phyloP scores from a whole-genome alignment of 2,329 filamentous ascomycete genomes.

The Dothideomycetes sp. region DNA sequence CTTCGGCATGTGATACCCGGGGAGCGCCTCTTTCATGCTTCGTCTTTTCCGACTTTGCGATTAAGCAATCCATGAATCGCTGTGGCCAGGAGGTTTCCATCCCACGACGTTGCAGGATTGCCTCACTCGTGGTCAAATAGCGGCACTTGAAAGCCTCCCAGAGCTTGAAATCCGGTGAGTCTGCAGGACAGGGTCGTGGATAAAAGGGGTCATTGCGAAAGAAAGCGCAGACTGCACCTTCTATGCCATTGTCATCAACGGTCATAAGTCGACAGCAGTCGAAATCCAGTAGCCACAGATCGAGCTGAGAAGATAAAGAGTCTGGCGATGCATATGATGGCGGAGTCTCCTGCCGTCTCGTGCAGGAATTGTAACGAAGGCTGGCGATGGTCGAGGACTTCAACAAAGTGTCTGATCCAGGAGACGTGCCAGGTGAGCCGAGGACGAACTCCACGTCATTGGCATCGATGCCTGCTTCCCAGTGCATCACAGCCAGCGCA shows the following conservation, averaged over 20 bases:
- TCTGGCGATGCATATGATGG: not conserved
- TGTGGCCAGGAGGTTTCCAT: not conserved
- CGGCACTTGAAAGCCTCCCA: slow-evolving; percentile 9
- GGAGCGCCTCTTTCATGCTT: too few relatives aligned
- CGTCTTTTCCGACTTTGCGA: too few relatives aligned
- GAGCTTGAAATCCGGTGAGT: slow-evolving; percentile 6
- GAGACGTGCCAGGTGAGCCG: slow-evolving; percentile 11
- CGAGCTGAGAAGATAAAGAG: not conserved
- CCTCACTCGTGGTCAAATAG: slow-evolving; percentile 6
- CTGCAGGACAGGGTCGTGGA: slow-evolving; percentile 26
- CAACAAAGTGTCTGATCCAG: not conserved
- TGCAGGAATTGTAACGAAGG: not conserved
- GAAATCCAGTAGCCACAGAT: slow-evolving; percentile 42
- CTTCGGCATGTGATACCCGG: too few relatives aligned
- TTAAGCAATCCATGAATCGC: not conserved
- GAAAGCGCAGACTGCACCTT: slow-evolving; percentile 33
- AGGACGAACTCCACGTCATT: slow-evolving; percentile 48
- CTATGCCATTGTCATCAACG: slow-evolving; percentile 29
- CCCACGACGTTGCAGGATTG: slow-evolving; percentile 2
- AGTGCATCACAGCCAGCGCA: slow-evolving; percentile 40
- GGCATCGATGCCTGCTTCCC: slow-evolving; percentile 36
- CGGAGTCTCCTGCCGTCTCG: not conserved
- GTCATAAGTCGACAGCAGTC: slow-evolving; percentile 44
- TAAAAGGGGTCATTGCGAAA: slow-evolving; percentile 43
- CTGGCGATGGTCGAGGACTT: not conserved